Evolutionary conservation across 2,329 filamentous ascomycete genomes (phyloP), one percentile per base, ranked within the genome.

Genomic region (Epichloe uncinata): DNA sequence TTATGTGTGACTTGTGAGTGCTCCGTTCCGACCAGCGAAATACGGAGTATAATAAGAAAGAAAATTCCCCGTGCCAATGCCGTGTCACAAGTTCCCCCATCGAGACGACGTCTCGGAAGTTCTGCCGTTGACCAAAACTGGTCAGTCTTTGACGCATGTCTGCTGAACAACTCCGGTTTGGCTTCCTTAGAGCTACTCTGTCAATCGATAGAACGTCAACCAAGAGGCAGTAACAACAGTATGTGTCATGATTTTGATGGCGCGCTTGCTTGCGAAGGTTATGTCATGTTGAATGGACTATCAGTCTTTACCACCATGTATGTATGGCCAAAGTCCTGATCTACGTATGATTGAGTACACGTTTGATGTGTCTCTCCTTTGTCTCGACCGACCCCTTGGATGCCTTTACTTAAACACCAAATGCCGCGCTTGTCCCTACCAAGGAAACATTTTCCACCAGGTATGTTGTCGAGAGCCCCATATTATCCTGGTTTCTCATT

Each of bases 301-400:
- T 44, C 30, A 41, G 40, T 20, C 49, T 41, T 37, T 40, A 4
- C 30, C 8, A 11, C 20, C 42, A 16, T 33, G 16, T 12, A n/a
- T 50, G 50, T n/a, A 18, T 50, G 50, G 47, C 44, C 44, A 47
- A 43, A 16, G 50, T 42, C 35, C 36, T 44, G 22, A 48, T 50
- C 40, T 51, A 50, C 43, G 16, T 33, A 42, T 42, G 20, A 46
- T 45, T 36, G 22, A 30, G 42, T 34, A 20, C 37, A 15, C 41
- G 44, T 18, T 50, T 52, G 44, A 50, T 22, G 42, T 42, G 45
- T 50, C 45, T 45, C 22, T 50, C 48, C 13, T 33, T 11, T 26
- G 26, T 42, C 48, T 42, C 22, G 36, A 40, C 33, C 26, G 36
- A 30, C 34, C 50, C 40, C 33, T 42, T 33, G 12, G 33, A 6